Evolutionary conservation across 106 monocot genomes (phyloP).

Genomic region (Dioscorea alata): DNA sequence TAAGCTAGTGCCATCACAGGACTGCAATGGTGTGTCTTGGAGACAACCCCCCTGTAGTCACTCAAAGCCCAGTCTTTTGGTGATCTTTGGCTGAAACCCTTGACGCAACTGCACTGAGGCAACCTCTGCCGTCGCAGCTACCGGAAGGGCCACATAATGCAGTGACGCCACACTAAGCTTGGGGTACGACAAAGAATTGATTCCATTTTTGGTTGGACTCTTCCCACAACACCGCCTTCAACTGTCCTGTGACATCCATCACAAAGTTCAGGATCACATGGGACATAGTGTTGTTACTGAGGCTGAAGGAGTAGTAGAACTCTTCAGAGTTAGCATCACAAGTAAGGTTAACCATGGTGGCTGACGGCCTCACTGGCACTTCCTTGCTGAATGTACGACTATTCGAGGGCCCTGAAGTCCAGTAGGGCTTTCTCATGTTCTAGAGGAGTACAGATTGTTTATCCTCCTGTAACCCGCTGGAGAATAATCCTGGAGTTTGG

Average conservation of each 20-base stretch:
- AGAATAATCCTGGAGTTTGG: constrained; percentile 12
- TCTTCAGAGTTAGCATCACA: too few relatives aligned
- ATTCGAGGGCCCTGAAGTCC: too few relatives aligned
- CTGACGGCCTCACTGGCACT: too few relatives aligned
- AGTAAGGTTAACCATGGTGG: too few relatives aligned
- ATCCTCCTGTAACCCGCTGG: neutral
- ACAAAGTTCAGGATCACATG: too few relatives aligned
- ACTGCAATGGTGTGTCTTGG: neutral
- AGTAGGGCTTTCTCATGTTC: too few relatives aligned
- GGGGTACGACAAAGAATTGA: neutral
- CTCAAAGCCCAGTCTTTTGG: neutral
- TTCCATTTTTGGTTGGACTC: too few relatives aligned
- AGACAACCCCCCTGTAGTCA: neutral
- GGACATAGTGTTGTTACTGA: too few relatives aligned
- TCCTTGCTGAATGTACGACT: neutral
- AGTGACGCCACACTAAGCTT: constrained; percentile 2
- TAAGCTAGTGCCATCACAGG: neutral
- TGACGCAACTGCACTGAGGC: neutral
- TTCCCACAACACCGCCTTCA: too few relatives aligned
- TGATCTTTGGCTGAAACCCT: neutral
- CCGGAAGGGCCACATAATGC: neutral
- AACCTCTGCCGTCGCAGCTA: neutral
- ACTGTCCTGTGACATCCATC: too few relatives aligned
- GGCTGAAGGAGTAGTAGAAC: too few relatives aligned
- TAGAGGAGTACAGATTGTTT: too few relatives aligned